Conservation (phyloP, 2,329 filamentous ascomycete species). For the Chalara sp. region DNA sequence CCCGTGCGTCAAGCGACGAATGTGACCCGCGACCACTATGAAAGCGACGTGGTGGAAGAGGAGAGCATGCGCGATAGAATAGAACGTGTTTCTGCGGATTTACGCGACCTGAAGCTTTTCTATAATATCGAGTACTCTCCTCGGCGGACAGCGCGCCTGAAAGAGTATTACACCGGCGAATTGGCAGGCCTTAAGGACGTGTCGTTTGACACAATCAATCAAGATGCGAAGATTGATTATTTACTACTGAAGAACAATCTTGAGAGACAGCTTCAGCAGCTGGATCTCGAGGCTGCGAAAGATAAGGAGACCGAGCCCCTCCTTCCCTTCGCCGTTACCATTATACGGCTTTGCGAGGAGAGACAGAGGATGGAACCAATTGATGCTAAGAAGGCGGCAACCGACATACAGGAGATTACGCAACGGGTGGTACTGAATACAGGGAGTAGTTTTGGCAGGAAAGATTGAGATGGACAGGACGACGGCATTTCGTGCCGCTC, state of each 20-base stretch:
- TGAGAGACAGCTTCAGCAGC: constrained; percentile 20
- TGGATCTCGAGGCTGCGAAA: constrained; percentile 33
- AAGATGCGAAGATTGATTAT: constrained; percentile 42
- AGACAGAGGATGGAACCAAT: constrained; percentile 39
- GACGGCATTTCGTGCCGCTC: constrained; percentile 40
- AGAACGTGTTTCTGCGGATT: not conserved
- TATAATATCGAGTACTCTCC: not conserved
- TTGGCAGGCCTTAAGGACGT: not conserved
- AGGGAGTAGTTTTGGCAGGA: constrained; percentile 28
- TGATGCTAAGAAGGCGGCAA: constrained; percentile 36
- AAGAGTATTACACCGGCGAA: not conserved
- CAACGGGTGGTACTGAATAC: constrained; percentile 23
- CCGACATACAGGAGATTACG: constrained; percentile 31
- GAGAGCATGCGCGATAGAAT: not conserved
- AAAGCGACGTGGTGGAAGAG: not conserved
- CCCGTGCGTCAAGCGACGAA: too few species aligned
- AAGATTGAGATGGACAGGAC: constrained; percentile 31
- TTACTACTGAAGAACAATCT: constrained; percentile 43
- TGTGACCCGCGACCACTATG: not conserved
- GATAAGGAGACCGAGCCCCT: constrained; percentile 33
- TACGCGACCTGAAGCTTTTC: not conserved
- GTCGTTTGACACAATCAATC: constrained; percentile 31
- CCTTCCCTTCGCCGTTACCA: constrained; percentile 36
- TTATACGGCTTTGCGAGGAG: constrained; percentile 40
- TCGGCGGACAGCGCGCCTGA: not conserved